A percentile compares a stretch with the other conserved stretches of the same genome.
These are phyloP conservation scores for Brasilioporus rufonigricans DNA, from an alignment of 768 basidiomycete species.

Conservation along the genomic window DNA sequence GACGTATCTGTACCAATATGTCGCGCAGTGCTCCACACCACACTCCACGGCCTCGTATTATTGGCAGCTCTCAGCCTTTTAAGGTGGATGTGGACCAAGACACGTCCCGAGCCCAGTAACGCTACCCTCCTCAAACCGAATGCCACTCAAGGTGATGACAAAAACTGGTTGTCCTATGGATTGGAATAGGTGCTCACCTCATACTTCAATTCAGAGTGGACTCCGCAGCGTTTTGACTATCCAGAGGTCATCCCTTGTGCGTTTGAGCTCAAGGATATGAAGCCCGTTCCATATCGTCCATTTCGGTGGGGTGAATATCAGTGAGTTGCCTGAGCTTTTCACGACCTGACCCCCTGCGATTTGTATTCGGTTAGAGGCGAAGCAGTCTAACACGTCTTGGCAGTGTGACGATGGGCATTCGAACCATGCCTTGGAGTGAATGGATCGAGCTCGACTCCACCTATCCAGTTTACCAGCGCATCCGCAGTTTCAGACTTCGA, in stretches of 20 bases:
- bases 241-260: slow-evolving; percentile 45
- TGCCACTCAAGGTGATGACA: slow-evolving; percentile 1
- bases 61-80: slow-evolving; percentile 7
- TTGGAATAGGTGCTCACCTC: background rate
- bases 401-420: slow-evolving; percentile 70
- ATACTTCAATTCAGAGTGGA: slow-evolving; percentile 44
- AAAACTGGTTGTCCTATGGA: background rate
- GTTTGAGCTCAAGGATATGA: slow-evolving; percentile 39
- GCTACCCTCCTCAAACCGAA: background rate
- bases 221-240: slow-evolving; percentile 47
- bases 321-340: slow-evolving; percentile 36
- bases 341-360: background rate
- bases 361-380: background rate
- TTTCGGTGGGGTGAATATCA: slow-evolving; percentile 63
- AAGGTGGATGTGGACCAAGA: slow-evolving; percentile 12
- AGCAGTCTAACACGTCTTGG: slow-evolving; percentile 1
- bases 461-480: slow-evolving; percentile 51
- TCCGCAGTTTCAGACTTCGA: slow-evolving; percentile 52
- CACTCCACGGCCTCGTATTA: slow-evolving; percentile 13
- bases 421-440: slow-evolving; percentile 63
- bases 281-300: slow-evolving; percentile 62
- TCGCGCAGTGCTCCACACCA: slow-evolving; percentile 15
- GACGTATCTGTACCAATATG: slow-evolving; percentile 16
- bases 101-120: background rate
- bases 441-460: slow-evolving; percentile 74